Evolutionary conservation across 305 asterid genomes (phyloP).

Genomic region (Rubia tinctorum): DNA sequence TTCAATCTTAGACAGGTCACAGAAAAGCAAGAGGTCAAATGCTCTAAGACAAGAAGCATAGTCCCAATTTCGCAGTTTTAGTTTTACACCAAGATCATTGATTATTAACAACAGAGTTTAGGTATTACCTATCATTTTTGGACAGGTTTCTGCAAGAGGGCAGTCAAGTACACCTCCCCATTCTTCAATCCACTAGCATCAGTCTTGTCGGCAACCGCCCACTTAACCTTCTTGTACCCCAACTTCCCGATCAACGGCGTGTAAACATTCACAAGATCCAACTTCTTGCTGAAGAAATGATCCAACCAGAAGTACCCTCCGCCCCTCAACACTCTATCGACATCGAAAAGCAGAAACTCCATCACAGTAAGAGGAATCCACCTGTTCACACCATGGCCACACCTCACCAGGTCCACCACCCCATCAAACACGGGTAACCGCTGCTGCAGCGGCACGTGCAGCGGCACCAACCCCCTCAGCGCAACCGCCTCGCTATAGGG

Average conservation of each 20-base stretch:
- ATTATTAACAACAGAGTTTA: not conserved
- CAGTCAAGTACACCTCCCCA: slow-evolving; percentile 88
- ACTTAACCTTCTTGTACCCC: slow-evolving; percentile 93
- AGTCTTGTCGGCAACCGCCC: slow-evolving; percentile 79
- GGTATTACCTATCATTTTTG: slow-evolving; percentile 51
- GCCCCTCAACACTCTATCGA: slow-evolving; percentile 84
- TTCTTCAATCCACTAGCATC: slow-evolving; percentile 82
- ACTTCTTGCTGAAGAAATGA: slow-evolving; percentile 70
- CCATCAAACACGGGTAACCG: slow-evolving; percentile 91
- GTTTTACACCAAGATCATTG: not conserved
- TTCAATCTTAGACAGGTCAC: not conserved
- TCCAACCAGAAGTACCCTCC: slow-evolving; percentile 90
- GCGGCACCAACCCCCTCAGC: slow-evolving; percentile 71
- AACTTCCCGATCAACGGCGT: slow-evolving; percentile 72
- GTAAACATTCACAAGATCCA: slow-evolving; percentile 76
- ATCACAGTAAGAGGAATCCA: slow-evolving; percentile 77
- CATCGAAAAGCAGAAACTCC: slow-evolving; percentile 89
- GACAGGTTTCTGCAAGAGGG: slow-evolving; percentile 88
- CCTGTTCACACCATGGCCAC: slow-evolving; percentile 90
- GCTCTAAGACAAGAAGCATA: slow-evolving; percentile 4
- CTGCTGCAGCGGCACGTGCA: slow-evolving; percentile 96
- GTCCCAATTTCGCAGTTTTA: not conserved
- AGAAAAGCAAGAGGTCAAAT: not conserved
- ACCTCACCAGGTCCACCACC: slow-evolving; percentile 86
- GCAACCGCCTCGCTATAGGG: slow-evolving; percentile 88